Evolutionary conservation across 805 yeast species (phyloP).

Genomic region (Candida boleticola): DNA sequence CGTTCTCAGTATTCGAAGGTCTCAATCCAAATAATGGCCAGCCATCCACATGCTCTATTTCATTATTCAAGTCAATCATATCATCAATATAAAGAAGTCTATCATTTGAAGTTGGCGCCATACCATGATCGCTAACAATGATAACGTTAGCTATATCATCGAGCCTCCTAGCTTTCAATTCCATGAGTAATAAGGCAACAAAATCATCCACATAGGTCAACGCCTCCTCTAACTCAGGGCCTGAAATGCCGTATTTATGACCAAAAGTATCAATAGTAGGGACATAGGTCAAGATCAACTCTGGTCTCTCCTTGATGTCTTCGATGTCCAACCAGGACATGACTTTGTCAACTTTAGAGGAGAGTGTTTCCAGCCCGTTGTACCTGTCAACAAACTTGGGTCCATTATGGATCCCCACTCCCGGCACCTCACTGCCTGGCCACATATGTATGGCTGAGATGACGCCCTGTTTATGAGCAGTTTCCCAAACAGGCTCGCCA

Average conservation of each 20-base stretch:
- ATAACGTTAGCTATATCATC: conserved; percentile 67
- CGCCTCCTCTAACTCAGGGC: conserved; percentile 53
- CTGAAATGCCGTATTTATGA: conserved; percentile 67
- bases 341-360: conserved; percentile 56
- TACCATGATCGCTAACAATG: conserved; percentile 88
- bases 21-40: conserved; percentile 85
- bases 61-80: conserved; percentile 47
- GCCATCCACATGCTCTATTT: conserved; percentile 66
- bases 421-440: conserved; percentile 87
- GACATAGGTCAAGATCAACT: conserved; percentile 71
- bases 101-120: conserved; percentile 80
- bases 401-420: conserved; percentile 35
- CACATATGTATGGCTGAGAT: conserved; percentile 87
- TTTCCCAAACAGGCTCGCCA: conserved; percentile 87
- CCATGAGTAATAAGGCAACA: conserved; percentile 48
- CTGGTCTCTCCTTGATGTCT: conserved; percentile 59
- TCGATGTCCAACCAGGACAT: conserved; percentile 63
- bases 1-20: conserved; percentile 47
- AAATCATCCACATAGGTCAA: conserved; percentile 65
- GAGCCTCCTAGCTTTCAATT: conserved; percentile 54
- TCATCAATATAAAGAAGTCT: conserved; percentile 74
- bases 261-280: conserved; percentile 83
- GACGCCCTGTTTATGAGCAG: conserved; percentile 63
- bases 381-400: conserved; percentile 57
- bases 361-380: conserved; percentile 60